These are phyloP conservation scores for Backusella circina DNA, from an alignment of 192 early-diverging fungal species.

Conservation along the genomic window DNA sequence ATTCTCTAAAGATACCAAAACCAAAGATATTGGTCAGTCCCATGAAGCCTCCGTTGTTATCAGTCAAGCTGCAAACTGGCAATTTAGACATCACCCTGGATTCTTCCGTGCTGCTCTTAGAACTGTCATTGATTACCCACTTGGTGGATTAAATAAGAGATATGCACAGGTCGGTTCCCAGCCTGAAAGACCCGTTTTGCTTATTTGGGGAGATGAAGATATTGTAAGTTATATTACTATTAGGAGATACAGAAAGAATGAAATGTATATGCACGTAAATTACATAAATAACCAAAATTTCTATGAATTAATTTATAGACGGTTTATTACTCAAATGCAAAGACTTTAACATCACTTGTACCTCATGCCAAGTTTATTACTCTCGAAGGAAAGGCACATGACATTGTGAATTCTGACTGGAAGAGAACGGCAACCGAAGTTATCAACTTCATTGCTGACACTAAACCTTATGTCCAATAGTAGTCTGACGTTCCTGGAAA, in stretches of 20 bases:
- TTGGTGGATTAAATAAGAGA: conserved; percentile 18
- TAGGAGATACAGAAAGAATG: not conserved
- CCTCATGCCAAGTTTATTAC: conserved; percentile 17
- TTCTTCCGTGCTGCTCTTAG: conserved; percentile 28
- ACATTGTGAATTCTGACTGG: conserved; percentile 22
- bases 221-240: conserved; percentile 13
- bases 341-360: conserved; percentile 16
- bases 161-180: conserved; percentile 23
- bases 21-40: not conserved
- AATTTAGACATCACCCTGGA: conserved; percentile 29
- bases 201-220: conserved; percentile 31
- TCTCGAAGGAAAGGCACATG: conserved; percentile 27
- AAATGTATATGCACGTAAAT: conserved; percentile 2
- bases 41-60: not conserved
- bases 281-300: not conserved
- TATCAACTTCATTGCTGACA: conserved; percentile 6
- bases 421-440: conserved; percentile 8
- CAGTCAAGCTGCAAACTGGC: not conserved
- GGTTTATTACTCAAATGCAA: conserved; percentile 18
- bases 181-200: conserved; percentile 8
- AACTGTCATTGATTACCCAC: conserved; percentile 22
- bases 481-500: not conserved
- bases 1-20: not conserved
- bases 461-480: not conserved
- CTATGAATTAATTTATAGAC: conserved; percentile 20